These are phyloP conservation scores for Aspergillus sp. DNA, from an alignment of 2,329 filamentous ascomycete species.

Conservation along the genomic window DNA sequence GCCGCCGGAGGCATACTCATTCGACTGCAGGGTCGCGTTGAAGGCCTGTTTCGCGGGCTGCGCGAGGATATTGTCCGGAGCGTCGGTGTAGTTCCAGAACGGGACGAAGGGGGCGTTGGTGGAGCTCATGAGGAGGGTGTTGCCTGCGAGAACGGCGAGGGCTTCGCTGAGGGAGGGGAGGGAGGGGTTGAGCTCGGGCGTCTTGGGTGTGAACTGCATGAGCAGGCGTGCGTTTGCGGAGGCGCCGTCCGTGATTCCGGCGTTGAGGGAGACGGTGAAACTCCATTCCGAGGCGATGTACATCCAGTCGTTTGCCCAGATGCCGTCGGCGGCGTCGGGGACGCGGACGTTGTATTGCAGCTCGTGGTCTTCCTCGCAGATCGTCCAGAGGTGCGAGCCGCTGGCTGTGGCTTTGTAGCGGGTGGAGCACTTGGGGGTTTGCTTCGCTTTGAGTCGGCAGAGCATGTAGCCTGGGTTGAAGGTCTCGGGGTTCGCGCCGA, in stretches of 20 bases:
- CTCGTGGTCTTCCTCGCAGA: constrained; percentile 61
- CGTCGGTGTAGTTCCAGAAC: constrained; percentile 50
- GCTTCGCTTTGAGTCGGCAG: constrained; percentile 65
- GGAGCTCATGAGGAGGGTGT: constrained; percentile 63
- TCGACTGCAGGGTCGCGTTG: constrained; percentile 61
- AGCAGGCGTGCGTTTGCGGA: constrained; percentile 61
- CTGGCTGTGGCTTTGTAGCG: constrained; percentile 51
- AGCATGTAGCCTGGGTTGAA: constrained; percentile 57
- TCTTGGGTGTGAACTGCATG: constrained; percentile 53
- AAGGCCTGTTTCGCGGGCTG: constrained; percentile 58
- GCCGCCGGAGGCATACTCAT: constrained; percentile 70
- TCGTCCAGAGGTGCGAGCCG: constrained; percentile 60
- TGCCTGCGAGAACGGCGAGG: constrained; percentile 67
- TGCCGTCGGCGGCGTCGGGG: constrained; percentile 29
- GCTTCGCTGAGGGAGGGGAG: constrained; percentile 73
- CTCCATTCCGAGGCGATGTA: constrained; percentile 57
- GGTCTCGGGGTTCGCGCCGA: constrained; percentile 52
- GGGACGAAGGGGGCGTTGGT: constrained; percentile 62
- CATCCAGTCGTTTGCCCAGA: constrained; percentile 53
- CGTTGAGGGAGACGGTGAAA: constrained; percentile 55
- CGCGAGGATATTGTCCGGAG: constrained; percentile 35
- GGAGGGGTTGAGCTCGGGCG: constrained; percentile 43
- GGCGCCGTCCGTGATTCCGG: constrained; percentile 55
- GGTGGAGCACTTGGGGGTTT: constrained; percentile 67
- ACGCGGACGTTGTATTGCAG: constrained; percentile 56